phyloP scores from a whole-genome alignment of 2,329 filamentous ascomycete genomes.

The Exserohilum rostratum region DNA sequence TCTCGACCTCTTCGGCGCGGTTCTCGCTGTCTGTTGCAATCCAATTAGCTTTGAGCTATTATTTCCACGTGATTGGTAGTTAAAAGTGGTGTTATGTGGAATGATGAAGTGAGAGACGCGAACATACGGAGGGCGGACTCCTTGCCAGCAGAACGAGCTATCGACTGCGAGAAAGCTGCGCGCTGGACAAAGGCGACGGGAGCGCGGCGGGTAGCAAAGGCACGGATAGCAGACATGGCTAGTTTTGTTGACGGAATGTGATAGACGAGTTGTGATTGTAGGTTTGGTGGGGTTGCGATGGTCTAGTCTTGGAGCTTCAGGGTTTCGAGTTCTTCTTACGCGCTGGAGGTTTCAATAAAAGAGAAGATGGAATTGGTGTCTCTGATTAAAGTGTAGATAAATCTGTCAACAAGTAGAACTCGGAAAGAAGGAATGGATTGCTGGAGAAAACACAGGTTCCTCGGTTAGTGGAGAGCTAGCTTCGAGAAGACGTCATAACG shows the following conservation, averaged over 20 bases:
- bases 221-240: slow-evolving; percentile 43
- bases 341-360: neutral
- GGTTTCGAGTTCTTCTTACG: neutral
- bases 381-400: neutral
- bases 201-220: slow-evolving; percentile 38
- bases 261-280: neutral
- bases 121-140: slow-evolving; percentile 53
- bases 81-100: neutral
- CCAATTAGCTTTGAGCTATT: slow-evolving; percentile 11
- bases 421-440: slow-evolving; percentile 5
- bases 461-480: slow-evolving; percentile 15
- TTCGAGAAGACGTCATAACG: slow-evolving; percentile 13
- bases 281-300: slow-evolving; percentile 8
- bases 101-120: neutral
- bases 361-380: neutral
- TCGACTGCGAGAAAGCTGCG: slow-evolving; percentile 48
- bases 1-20: slow-evolving; percentile 50
- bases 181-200: slow-evolving; percentile 41
- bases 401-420: slow-evolving; percentile 4
- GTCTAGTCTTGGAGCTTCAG: slow-evolving; percentile 1
- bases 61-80: neutral
- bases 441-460: slow-evolving; percentile 16
- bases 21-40: slow-evolving; percentile 34
- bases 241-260: slow-evolving; percentile 2
- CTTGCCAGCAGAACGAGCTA: slow-evolving; percentile 50